Base-by-base conservation (phyloP, 768 basidiomycete genomes). In the Suillus hirtellus region DNA sequence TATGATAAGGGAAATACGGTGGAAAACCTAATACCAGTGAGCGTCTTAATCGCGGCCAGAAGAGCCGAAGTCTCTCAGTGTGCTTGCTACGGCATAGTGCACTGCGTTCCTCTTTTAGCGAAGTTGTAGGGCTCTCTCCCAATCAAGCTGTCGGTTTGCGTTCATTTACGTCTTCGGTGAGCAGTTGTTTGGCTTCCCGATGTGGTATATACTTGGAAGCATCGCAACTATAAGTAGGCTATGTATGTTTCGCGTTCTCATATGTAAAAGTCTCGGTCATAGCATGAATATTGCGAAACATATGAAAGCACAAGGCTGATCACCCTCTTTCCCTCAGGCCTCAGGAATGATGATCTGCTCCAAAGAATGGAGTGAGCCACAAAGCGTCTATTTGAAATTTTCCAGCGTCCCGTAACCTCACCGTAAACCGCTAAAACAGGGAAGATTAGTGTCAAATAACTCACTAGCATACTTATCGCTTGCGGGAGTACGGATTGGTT, bases 81-180 rank as follows among this genome's bases (percentile, higher is more conserved):
- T 47, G 52, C 35, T 35, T 37, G 55, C 35, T 19, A 42, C 42
- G 56, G 56, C 27, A 58, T 42, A 40, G 21, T 24, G 55, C 55
- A 17, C 40, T 31, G 24, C 10, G 2, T 42, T 40, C 38, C 55
- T 40, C 38, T 56, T 40, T 24, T 58, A 58, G 38, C 10, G 35
- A 37, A 37, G 10, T 40, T 27, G 38, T 49, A 40, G 38, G 49
- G 49, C 49, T 50, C 14, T n/a, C 27, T 50, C 37, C 34, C 15
- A 38, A 56, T 56, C 8, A 15, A 56, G 55, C 15, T 56, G 21
- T 56, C 15, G 55, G 15, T 38, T 56, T 50, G 55, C 55, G 55
- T 38, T 53, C 52, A 55, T 40, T 56, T 56, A 56, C 55, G 55
- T 56, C 55, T 40, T 56, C 55, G 55, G 55, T 56, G 55, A 56